These are phyloP conservation scores for Mycena olivaceomarginata DNA, from an alignment of 768 basidiomycete species.

Conservation along the genomic window DNA sequence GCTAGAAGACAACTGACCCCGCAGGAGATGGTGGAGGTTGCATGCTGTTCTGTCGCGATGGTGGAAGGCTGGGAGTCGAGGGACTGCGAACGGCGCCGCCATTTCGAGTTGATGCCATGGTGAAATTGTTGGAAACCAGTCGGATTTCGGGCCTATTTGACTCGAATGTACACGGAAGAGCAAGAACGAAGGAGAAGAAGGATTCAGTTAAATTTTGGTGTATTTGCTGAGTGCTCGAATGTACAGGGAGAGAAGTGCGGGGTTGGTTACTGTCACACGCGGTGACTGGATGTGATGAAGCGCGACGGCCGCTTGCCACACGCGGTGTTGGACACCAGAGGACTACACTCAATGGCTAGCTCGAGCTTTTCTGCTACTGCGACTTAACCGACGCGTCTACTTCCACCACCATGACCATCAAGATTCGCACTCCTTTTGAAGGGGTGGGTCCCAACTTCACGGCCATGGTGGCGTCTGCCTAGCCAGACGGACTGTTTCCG, in stretches of 20 bases:
- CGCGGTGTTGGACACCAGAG: too few species aligned
- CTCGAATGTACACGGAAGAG: background rate
- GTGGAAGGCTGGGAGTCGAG: slow-evolving; percentile 37
- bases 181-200: slow-evolving; percentile 12
- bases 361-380: too few species aligned
- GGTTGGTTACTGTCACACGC: too few species aligned
- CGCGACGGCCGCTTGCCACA: too few species aligned
- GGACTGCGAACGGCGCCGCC: slow-evolving; percentile 38
- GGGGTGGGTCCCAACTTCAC: background rate
- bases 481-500: background rate
- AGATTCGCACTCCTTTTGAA: background rate
- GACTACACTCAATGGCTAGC: too few species aligned
- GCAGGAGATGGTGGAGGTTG: slow-evolving; percentile 33
- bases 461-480: background rate
- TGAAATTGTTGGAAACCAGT: slow-evolving; percentile 17
- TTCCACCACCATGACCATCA: background rate
- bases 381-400: background rate
- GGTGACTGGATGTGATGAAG: too few species aligned
- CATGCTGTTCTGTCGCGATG: slow-evolving; percentile 38
- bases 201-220: too few species aligned
- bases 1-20: background rate
- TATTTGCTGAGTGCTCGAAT: too few species aligned
- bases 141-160: slow-evolving; percentile 11
- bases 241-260: too few species aligned
- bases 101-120: slow-evolving; percentile 36